Evolutionary conservation across 2,329 filamentous ascomycete genomes (phyloP).

Genomic region (Colletotrichum sp.): DNA sequence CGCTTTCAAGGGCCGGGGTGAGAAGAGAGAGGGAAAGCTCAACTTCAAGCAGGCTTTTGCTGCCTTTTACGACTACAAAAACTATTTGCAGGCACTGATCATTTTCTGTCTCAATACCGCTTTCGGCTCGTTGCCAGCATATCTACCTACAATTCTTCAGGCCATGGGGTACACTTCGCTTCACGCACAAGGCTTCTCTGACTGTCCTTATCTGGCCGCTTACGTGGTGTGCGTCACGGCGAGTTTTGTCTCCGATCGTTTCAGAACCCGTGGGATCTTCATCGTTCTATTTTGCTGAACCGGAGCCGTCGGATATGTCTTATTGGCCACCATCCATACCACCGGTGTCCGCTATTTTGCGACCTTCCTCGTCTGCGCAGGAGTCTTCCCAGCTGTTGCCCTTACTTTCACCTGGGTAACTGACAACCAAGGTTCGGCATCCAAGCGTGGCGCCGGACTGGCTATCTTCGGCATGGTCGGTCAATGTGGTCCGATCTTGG

Average conservation of each 20-base stretch:
- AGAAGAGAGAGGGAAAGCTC: conserved; percentile 51
- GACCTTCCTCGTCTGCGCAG: conserved; percentile 49
- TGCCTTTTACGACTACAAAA: conserved; percentile 52
- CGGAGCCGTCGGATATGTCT: conserved; percentile 67
- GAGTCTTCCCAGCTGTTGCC: conserved; percentile 68
- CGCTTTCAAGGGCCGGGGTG: conserved; percentile 49
- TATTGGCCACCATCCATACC: conserved; percentile 61
- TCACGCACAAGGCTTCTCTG: conserved; percentile 73
- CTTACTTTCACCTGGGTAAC: conserved; percentile 75
- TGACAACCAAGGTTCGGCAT: conserved; percentile 73
- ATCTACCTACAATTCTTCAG: conserved; percentile 66
- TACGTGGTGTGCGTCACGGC: conserved; percentile 67
- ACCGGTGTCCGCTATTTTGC: conserved; percentile 50
- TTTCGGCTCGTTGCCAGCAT: conserved; percentile 57
- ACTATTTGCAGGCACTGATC: conserved; percentile 51
- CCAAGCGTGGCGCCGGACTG: conserved; percentile 67
- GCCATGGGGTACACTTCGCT: conserved; percentile 73
- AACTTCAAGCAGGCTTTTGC: conserved; percentile 50
- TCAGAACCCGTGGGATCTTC: conserved; percentile 67
- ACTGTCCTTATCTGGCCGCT: conserved; percentile 72
- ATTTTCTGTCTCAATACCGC: conserved; percentile 45
- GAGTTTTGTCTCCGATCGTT: conserved; percentile 69
- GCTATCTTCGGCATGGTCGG: conserved; percentile 65
- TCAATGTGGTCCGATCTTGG: conserved; percentile 67
- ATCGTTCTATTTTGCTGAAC: conserved; percentile 61